Evolutionary conservation across 192 early-diverging fungal species (phyloP), one percentile per base, ranked within the genome.

Genomic region (Chytriomyces confervae): DNA sequence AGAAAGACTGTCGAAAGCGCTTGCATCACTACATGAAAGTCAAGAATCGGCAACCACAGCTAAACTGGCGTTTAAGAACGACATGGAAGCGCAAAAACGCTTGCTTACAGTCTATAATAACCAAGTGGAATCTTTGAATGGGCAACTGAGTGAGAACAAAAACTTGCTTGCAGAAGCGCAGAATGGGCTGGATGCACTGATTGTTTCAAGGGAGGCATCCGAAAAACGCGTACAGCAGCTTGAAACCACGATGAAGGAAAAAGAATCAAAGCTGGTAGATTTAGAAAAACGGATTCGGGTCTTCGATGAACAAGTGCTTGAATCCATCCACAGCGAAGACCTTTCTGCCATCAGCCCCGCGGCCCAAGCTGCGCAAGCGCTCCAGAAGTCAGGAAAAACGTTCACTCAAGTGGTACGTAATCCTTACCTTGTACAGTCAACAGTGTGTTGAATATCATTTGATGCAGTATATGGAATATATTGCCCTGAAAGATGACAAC

Each of bases 41-140:
- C 29, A 36, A 36, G 29, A 36, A 36, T 36, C 29, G 29, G 29
- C 29, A 36, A 36, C 29, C 29, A 80, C 49, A 18, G 72, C 83
- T 2, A 81, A 89, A 46, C 84, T 83, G 68, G 80, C 85, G 69
- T 92, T 92, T 79, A 78, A 83, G 44, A 81, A 78, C 76, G 91
- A 92, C 62, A 90, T 91, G 85, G 83, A 80, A 8, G 82, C 90
- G 6, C 90, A 90, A 77, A 84, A 80, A 61, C 86, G 86, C 50
- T 79, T 91, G 44, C 82, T 82, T 45, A 85, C 75, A 11, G 83
- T 90, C 61, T 89, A 83, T 50, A 10, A 77, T 47, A 20, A 23
- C 9, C 44, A 81, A 49, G 2, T 47, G 23, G 68, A 46, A 29
- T 48, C 66, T 5, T 44, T 75, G 20, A 29, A 27, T 7, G 18